A percentile compares a stretch with the other conserved stretches of the same genome.
Conservation (phyloP, 73 alveolate species). For the Paramecium sonneborni region DNA sequence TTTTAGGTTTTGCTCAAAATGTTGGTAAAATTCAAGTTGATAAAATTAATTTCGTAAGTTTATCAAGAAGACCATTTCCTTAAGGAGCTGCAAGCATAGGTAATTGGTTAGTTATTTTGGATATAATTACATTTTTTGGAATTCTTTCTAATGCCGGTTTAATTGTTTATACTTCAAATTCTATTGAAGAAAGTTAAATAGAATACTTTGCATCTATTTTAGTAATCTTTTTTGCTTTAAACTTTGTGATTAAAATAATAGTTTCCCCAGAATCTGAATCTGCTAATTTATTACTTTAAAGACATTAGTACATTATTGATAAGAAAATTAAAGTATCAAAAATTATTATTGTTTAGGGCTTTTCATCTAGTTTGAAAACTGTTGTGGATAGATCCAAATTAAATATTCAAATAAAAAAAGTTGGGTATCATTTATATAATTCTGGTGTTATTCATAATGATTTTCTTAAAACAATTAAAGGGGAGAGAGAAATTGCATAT, state of each 20-base stretch:
- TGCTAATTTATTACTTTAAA: slow-evolving; percentile 12
- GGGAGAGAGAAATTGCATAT: not conserved
- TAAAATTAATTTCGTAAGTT: slow-evolving; percentile 35
- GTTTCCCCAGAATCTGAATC: slow-evolving; percentile 61
- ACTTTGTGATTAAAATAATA: not conserved
- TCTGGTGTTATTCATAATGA: not conserved
- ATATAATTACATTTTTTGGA: slow-evolving; percentile 53
- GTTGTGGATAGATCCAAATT: not conserved
- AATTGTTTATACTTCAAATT: slow-evolving; percentile 46
- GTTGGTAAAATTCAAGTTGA: slow-evolving; percentile 65
- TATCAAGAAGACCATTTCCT: slow-evolving; percentile 73
- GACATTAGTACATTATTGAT: slow-evolving; percentile 42
- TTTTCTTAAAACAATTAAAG: not conserved
- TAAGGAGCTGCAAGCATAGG: slow-evolving; percentile 71
- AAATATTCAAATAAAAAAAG: not conserved
- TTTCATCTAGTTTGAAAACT: not conserved
- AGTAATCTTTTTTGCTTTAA: slow-evolving; percentile 45
- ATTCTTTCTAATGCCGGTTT: slow-evolving; percentile 70
- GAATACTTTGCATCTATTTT: not conserved
- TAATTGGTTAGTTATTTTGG: slow-evolving; percentile 65
- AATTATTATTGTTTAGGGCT: not conserved
- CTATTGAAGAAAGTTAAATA: not conserved
- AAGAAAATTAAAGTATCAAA: slow-evolving; percentile 2
- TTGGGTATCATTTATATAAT: not conserved
- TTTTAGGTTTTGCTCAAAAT: slow-evolving; percentile 54